Evolutionary conservation across 257 asterid genomes (phyloP).

Genomic region (Nicotiana tabacum): DNA sequence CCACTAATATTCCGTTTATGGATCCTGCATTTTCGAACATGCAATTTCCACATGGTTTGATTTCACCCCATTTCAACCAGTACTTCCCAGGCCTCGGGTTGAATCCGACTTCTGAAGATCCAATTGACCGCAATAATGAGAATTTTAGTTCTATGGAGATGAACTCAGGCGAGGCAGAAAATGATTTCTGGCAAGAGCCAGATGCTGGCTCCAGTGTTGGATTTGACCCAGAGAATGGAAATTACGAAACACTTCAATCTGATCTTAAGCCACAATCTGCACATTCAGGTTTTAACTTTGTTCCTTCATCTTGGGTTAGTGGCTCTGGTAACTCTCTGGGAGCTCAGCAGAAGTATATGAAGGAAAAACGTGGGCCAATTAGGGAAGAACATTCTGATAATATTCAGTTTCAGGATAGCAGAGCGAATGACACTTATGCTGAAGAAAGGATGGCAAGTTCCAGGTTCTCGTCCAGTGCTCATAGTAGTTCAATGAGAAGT

Average conservation of each 20-base stretch:
- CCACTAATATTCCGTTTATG: conserved; percentile 29
- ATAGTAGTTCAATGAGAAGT: conserved; percentile 38
- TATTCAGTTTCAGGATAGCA: conserved; percentile 45
- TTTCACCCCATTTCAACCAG: conserved; percentile 55
- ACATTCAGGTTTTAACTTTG: conserved; percentile 46
- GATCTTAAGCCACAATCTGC: conserved; percentile 45
- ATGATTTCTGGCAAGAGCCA: conserved; percentile 58
- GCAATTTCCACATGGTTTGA: conserved; percentile 51
- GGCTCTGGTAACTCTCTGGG: conserved; percentile 36
- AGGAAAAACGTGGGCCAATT: conserved; percentile 52
- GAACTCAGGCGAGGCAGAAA: conserved; percentile 50
- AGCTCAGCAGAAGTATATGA: conserved; percentile 47
- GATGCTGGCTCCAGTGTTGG: conserved; percentile 45
- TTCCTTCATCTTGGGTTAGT: conserved; percentile 53
- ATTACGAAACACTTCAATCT: conserved; percentile 31
- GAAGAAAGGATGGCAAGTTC: conserved; percentile 51
- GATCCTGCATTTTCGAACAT: conserved; percentile 36
- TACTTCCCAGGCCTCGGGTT: conserved; percentile 53
- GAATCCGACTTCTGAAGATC: conserved; percentile 49
- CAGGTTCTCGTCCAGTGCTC: conserved; percentile 41
- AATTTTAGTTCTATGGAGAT: conserved; percentile 45
- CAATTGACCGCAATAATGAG: conserved; percentile 50
- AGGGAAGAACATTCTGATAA: conserved; percentile 44
- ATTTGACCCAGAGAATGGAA: conserved; percentile 48
- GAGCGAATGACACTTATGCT: conserved; percentile 45